These are phyloP conservation scores for Closterium sp. DNA, from an alignment of 139 green algal genomes.

Conservation along the genomic window DNA sequence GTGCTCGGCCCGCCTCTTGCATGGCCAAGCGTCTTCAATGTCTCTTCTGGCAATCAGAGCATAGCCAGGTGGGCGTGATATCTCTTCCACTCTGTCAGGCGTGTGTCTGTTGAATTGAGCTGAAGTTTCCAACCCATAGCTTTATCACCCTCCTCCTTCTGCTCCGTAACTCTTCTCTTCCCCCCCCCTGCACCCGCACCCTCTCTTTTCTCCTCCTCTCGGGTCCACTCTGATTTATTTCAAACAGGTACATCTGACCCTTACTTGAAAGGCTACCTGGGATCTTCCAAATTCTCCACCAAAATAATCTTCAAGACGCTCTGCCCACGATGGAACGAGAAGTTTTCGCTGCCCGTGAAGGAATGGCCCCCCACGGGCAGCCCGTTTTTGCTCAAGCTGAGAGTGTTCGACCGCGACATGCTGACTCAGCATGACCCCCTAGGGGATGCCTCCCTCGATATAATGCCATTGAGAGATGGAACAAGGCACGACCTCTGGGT, in stretches of 20 bases:
- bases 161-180: no score
- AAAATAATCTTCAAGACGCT: conserved; percentile 22
- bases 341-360: conserved; percentile 17
- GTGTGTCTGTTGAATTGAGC: no score
- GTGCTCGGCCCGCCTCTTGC: no score
- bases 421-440: conserved; percentile 18
- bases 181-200: no score
- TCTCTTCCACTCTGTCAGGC: no score
- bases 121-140: no score
- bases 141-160: no score
- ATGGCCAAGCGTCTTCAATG: no score
- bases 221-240: neutral
- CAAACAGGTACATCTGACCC: conserved; percentile 28
- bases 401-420: conserved; percentile 1
- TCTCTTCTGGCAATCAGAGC: no score
- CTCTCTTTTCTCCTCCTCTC: no score
- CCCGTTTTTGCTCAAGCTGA: conserved; percentile 3
- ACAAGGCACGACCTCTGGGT: conserved; percentile 10
- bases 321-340: conserved; percentile 21
- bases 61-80: no score
- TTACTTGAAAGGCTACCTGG: conserved; percentile 32
- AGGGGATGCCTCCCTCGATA: neutral
- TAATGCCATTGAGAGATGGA: neutral
- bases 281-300: conserved; percentile 16
- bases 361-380: neutral